These are phyloP conservation scores for Spathaspora hagerdaliae DNA, from an alignment of 805 yeast species.

Conservation along the genomic window DNA sequence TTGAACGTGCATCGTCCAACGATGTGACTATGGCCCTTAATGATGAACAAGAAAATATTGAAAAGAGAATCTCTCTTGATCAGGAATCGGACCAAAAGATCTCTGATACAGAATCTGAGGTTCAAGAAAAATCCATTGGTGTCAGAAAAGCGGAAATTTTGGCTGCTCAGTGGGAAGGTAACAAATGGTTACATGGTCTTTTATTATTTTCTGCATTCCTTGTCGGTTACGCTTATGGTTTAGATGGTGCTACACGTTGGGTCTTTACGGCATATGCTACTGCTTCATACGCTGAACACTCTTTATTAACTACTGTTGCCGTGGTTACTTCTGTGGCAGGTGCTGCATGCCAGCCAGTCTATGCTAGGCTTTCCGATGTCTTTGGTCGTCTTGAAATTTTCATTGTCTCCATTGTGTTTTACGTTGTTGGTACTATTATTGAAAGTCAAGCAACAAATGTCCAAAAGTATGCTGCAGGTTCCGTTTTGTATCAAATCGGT, in stretches of 20 bases:
- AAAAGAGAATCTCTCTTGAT: not conserved
- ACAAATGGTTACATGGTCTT: constrained; percentile 29
- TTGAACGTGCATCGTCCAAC: not conserved
- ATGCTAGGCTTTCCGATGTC: constrained; percentile 61
- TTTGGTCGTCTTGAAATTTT: constrained; percentile 60
- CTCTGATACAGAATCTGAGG: not conserved
- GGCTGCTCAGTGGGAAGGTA: constrained; percentile 42
- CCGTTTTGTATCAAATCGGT: constrained; percentile 47
- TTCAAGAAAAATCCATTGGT: constrained; percentile 39
- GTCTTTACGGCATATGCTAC: constrained; percentile 49
- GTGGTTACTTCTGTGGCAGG: constrained; percentile 58
- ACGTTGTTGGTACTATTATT: constrained; percentile 60
- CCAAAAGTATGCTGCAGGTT: constrained; percentile 60
- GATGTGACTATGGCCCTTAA: not conserved
- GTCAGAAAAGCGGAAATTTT: constrained; percentile 54
- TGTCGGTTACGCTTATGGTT: constrained; percentile 55
- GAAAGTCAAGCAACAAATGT: constrained; percentile 59
- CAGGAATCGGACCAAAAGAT: not conserved
- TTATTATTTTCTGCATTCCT: constrained; percentile 49
- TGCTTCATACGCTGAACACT: constrained; percentile 48
- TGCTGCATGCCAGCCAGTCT: constrained; percentile 63
- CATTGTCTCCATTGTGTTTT: constrained; percentile 47
- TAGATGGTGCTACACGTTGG: constrained; percentile 49
- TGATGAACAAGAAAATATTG: not conserved
- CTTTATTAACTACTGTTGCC: constrained; percentile 55